phyloP scores from a whole-genome alignment of 1,284 basidiomycete species.

The Tranzscheliella williamsii region DNA sequence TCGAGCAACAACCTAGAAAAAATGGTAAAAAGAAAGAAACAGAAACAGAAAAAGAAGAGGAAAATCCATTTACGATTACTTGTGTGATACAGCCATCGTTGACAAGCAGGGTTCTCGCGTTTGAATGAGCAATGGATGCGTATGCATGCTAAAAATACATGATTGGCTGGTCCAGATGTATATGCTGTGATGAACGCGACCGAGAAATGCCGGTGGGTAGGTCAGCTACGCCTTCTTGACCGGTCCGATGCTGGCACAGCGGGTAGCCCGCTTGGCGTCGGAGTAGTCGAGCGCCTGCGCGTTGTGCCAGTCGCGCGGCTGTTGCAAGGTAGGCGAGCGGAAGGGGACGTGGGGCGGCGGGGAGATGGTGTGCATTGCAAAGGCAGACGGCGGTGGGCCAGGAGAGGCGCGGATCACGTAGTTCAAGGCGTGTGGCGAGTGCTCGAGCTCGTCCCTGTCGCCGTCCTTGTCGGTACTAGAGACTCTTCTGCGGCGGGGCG shows the following conservation, averaged over 20 bases:
- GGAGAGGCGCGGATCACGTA: slow-evolving; percentile 8
- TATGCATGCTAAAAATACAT: background rate
- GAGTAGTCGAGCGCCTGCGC: background rate
- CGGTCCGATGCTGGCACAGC: slow-evolving; percentile 11
- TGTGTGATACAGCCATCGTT: too few relatives aligned
- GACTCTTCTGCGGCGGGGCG: slow-evolving; percentile 11
- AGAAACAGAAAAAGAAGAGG: background rate
- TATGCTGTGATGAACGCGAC: background rate
- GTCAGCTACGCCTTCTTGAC: background rate
- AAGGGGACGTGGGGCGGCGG: too few relatives aligned
- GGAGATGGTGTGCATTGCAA: too few relatives aligned
- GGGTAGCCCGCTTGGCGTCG: slow-evolving; percentile 25
- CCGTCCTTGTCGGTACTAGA: too few relatives aligned
- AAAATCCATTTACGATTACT: background rate
- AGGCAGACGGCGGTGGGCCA: slow-evolving; percentile 3
- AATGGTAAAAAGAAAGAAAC: background rate
- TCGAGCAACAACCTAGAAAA: background rate
- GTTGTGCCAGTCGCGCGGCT: slow-evolving; percentile 26
- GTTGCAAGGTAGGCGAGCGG: slow-evolving; percentile 7
- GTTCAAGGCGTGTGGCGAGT: slow-evolving; percentile 6
- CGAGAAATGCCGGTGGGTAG: background rate
- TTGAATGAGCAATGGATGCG: background rate
- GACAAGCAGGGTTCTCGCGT: too few relatives aligned
- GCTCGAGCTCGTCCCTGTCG: slow-evolving; percentile 18
- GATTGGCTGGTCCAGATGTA: background rate